Evolutionary conservation across 2,329 filamentous ascomycete genomes (phyloP).

Genomic region (Coniochaeta hoffmannii): DNA sequence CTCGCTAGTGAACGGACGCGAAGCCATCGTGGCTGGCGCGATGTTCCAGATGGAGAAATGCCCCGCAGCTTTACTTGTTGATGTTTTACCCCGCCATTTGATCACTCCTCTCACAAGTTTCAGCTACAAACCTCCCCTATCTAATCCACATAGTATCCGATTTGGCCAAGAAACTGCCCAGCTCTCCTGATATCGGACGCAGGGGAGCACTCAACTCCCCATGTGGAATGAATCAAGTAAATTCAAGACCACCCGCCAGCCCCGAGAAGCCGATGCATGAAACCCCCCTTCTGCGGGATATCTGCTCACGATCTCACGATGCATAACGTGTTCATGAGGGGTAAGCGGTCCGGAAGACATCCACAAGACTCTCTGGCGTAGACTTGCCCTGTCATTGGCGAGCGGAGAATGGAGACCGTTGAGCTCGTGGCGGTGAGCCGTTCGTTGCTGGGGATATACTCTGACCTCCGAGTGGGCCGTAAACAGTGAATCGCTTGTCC

Average conservation of each 20-base stretch:
- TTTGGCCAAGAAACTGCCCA: background rate
- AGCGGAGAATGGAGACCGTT: background rate
- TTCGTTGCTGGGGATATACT: background rate
- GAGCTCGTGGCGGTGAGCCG: background rate
- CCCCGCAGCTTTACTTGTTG: background rate
- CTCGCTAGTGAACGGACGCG: background rate
- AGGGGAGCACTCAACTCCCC: background rate
- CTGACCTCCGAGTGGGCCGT: background rate
- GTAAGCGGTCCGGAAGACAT: background rate
- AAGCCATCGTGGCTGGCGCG: background rate
- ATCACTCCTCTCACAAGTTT: background rate
- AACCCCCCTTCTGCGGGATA: background rate
- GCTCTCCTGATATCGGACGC: background rate
- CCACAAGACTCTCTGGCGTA: background rate
- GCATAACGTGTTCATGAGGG: background rate
- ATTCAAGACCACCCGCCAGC: background rate
- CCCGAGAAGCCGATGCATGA: background rate
- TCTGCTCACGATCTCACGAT: background rate
- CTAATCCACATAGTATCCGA: background rate
- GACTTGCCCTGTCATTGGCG: background rate
- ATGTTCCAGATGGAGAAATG: background rate
- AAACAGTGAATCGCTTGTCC: background rate
- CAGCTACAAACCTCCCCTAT: background rate
- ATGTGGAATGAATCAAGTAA: background rate
- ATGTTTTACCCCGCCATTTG: conserved; percentile 1